A percentile compares a stretch with the other conserved stretches of the same genome.
phyloP scores from a whole-genome alignment of 164 flowering plant genomes.

The Vitis cinerea region DNA sequence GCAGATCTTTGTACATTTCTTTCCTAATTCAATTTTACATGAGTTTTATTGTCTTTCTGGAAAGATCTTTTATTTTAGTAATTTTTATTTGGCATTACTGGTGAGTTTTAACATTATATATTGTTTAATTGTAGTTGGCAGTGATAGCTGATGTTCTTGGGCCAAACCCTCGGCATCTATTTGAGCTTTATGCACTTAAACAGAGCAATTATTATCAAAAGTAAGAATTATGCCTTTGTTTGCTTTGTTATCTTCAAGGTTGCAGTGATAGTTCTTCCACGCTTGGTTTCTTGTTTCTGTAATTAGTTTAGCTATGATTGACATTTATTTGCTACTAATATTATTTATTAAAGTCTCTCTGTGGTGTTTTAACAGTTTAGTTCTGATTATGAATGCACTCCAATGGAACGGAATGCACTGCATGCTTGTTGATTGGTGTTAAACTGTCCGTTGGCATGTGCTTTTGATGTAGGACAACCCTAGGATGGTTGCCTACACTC shows the following conservation, averaged over 20 bases:
- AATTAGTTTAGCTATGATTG: no score
- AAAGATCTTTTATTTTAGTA: no score
- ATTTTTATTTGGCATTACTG: neutral
- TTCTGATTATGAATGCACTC: no score
- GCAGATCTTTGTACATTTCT: neutral
- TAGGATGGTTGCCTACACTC: no score
- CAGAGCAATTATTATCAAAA: slow-evolving; percentile 48
- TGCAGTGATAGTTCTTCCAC: neutral
- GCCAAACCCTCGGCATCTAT: slow-evolving; percentile 76
- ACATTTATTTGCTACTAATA: no score
- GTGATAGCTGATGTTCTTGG: slow-evolving; percentile 80
- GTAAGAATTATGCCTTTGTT: slow-evolving; percentile 30
- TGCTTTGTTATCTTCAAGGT: neutral
- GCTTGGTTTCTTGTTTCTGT: neutral
- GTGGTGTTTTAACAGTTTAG: no score
- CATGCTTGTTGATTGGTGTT: no score
- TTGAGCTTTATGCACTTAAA: slow-evolving; percentile 85
- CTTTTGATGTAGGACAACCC: no score
- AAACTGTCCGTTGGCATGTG: no score
- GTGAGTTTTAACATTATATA: slow-evolving; percentile 5
- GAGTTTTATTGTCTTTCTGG: neutral
- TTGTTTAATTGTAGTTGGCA: slow-evolving; percentile 57
- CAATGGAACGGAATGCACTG: no score
- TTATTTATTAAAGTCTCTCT: no score
- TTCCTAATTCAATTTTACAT: neutral